These are phyloP conservation scores for Yarrowia galli DNA, from an alignment of 1,139 yeast species.

Conservation along the genomic window DNA sequence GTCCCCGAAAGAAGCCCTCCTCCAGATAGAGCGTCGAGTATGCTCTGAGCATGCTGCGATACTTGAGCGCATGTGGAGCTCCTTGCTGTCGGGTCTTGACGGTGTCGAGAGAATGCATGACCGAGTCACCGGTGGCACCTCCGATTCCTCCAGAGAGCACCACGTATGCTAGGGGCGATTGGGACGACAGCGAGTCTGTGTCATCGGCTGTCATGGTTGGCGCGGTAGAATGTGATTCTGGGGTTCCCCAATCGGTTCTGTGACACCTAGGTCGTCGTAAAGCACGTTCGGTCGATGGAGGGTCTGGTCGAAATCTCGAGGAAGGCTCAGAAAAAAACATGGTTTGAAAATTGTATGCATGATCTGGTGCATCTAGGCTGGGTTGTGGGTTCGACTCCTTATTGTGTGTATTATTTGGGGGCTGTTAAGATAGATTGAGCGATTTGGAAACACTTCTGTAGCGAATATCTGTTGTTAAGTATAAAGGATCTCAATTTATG, in stretches of 20 bases:
- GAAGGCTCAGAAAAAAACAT: constrained; percentile 30
- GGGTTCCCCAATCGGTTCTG: constrained; percentile 34
- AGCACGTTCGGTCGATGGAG: constrained; percentile 12
- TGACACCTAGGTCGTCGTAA: constrained; percentile 17
- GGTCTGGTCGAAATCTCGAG: constrained; percentile 35
- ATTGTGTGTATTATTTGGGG: background rate
- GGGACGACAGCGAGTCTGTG: constrained; percentile 33
- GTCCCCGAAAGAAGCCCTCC: constrained; percentile 85
- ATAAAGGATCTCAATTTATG: background rate
- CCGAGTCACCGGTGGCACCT: constrained; percentile 89
- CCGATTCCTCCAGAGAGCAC: constrained; percentile 87
- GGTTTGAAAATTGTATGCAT: constrained; percentile 27
- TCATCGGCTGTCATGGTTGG: constrained; percentile 27
- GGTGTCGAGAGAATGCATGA: constrained; percentile 95
- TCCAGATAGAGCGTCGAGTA: constrained; percentile 73
- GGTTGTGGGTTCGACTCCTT: constrained; percentile 15
- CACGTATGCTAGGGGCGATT: constrained; percentile 32
- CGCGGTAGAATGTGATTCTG: constrained; percentile 9
- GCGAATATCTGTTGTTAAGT: background rate
- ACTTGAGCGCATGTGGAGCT: constrained; percentile 71
- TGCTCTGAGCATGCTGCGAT: constrained; percentile 72
- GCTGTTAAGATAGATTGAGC: background rate
- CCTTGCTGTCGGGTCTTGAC: constrained; percentile 98
- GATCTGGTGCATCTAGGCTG: background rate
- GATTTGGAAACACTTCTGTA: background rate